A percentile compares a stretch with the other conserved stretches of the same genome.
These are phyloP conservation scores for Pezicula neosporulosa DNA, from an alignment of 2,329 filamentous ascomycete species.

Conservation along the genomic window DNA sequence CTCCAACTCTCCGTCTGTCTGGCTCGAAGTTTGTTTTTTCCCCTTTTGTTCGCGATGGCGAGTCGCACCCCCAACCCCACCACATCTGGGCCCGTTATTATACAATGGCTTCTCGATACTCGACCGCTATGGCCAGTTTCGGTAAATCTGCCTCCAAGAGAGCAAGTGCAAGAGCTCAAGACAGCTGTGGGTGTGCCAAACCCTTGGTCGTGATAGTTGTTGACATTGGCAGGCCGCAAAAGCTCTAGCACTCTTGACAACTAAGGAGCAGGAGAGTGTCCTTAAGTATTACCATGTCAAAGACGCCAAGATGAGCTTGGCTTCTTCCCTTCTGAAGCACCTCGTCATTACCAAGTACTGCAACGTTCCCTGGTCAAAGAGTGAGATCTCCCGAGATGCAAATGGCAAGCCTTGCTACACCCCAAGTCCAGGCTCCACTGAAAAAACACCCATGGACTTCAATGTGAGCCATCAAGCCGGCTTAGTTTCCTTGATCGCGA, in stretches of 20 bases:
- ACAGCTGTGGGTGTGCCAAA: conserved; percentile 18
- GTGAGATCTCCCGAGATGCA: conserved; percentile 52
- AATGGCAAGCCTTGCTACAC: conserved; percentile 40
- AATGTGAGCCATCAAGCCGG: conserved; percentile 79
- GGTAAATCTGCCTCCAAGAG: conserved; percentile 29
- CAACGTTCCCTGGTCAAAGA: conserved; percentile 56
- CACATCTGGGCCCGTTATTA: conserved; percentile 30
- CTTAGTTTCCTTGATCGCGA: conserved; percentile 63
- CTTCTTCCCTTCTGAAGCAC: conserved; percentile 71
- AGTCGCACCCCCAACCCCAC: no score
- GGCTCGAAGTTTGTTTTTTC: no score
- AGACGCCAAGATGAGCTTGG: conserved; percentile 73
- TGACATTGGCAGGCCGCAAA: conserved; percentile 43
- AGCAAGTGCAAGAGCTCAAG: conserved; percentile 32
- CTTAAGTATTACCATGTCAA: conserved; percentile 61
- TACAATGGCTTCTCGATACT: conserved; percentile 63
- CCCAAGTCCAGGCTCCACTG: not conserved
- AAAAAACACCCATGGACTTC: conserved; percentile 47
- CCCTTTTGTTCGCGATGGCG: no score
- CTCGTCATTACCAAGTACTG: conserved; percentile 59
- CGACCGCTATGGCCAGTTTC: conserved; percentile 50
- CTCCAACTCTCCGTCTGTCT: no score
- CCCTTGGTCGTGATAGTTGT: not conserved
- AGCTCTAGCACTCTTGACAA: conserved; percentile 48
- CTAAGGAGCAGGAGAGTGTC: conserved; percentile 53